Base-by-base conservation (phyloP, 495 filamentous ascomycete genomes). In the Penicillium tannophilum region DNA sequence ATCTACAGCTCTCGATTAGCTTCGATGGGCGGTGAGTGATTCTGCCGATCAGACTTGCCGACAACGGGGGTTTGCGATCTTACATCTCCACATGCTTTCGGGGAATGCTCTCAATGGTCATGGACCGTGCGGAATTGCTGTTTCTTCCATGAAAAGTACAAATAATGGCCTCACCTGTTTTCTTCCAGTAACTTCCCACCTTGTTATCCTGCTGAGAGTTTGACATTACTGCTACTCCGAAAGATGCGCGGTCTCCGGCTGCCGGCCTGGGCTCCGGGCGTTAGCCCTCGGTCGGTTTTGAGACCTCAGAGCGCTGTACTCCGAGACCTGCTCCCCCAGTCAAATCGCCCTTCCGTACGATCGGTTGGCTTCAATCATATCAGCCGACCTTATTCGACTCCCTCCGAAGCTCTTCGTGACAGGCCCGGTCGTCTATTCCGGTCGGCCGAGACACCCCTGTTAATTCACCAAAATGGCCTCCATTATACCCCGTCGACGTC, bases 161-260 rank as follows among this genome's bases (percentile, higher is more conserved):
- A 67, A 72, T 70, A 75, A 65, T 77, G 77, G 71, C 74, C 72
- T 65, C 42, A 39, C 61, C 57, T 64, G 59, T 46, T 60, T 59
- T 30, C 20, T 52, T 52, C 59, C 63, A 51, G 55, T 72, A 64
- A 72, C 61, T 50, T 10, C 26, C 9, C 28, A 35, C 17, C 33
- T 17, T 41, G 30, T 43, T 41, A 47, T 44, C 4, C 35, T 35
- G 51, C 60, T 66, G 59, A 57, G 36, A 68, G 67, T 60, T 56
- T 65, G 52, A 59, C 23, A 51, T 58, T 51, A 54, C 57, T 54
- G 63, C 47, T 47, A 46, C 26, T 47, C 20, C 23, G 12, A 28
- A 70, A 48, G 60, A 79, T 78, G 76, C 76, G 76, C 76, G 72
- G 75, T 64, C 63, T 72, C 63, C 69, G 72, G 62, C 55, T 74